phyloP scores from a whole-genome alignment of 2,329 filamentous ascomycete genomes.

The Colletotrichum graminicola region DNA sequence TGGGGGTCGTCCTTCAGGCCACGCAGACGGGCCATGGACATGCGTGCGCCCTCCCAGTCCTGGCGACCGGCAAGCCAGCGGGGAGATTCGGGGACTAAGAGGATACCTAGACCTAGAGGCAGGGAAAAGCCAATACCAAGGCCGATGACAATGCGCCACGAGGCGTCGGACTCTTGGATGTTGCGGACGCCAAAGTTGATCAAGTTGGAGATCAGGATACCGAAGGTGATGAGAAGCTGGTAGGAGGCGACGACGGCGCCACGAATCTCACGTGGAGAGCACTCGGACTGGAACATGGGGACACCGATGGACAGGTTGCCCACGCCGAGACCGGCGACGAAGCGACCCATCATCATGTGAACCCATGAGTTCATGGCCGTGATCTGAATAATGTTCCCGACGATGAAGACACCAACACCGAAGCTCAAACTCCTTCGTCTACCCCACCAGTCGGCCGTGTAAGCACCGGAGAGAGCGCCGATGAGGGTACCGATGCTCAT shows the following conservation, averaged over 20 bases:
- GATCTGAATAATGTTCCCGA: constrained; percentile 77
- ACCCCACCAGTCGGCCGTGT: constrained; percentile 69
- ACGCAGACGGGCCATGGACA: constrained; percentile 65
- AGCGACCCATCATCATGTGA: constrained; percentile 74
- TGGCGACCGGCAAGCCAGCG: constrained; percentile 65
- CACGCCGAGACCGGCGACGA: constrained; percentile 75
- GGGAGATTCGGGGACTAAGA: constrained; percentile 68
- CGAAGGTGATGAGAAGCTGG: constrained; percentile 80
- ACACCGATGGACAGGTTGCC: constrained; percentile 75
- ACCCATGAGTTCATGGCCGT: constrained; percentile 70
- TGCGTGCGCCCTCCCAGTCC: constrained; percentile 61
- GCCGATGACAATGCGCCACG: constrained; percentile 74
- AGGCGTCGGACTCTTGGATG: constrained; percentile 56
- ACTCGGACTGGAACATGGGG: constrained; percentile 77
- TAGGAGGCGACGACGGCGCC: constrained; percentile 77
- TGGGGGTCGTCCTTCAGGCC: constrained; percentile 62
- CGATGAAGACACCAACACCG: constrained; percentile 67
- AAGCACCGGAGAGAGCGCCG: constrained; percentile 65
- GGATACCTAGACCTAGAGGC: constrained; percentile 65
- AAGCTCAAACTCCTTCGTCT: constrained; percentile 67
- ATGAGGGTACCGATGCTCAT: constrained; percentile 68
- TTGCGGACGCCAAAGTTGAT: constrained; percentile 65
- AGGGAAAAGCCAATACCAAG: constrained; percentile 66
- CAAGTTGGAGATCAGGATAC: constrained; percentile 70
- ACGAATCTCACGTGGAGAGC: constrained; percentile 71